These are phyloP conservation scores for Fraxinus excelsior DNA, from an alignment of 257 asterid genomes.

Conservation along the genomic window DNA sequence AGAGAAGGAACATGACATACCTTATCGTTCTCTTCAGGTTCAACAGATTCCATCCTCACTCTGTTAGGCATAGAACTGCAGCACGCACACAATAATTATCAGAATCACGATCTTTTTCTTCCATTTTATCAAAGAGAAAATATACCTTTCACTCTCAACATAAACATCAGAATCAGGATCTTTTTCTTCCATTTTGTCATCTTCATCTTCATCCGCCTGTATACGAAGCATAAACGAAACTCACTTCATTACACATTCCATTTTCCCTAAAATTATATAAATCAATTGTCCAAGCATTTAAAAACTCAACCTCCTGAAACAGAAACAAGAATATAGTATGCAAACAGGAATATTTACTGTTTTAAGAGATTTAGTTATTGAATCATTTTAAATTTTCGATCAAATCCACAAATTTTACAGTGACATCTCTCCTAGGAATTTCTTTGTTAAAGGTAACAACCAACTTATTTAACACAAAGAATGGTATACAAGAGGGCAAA, in stretches of 20 bases:
- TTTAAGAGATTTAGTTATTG: no score
- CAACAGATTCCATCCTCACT: conserved; percentile 17
- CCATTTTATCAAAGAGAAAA: background rate
- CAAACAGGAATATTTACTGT: no score
- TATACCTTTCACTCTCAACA: conserved; percentile 41
- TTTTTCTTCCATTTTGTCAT: conserved; percentile 43
- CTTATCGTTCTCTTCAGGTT: background rate
- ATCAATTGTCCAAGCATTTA: background rate
- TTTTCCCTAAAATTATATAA: background rate
- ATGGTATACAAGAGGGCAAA: no score
- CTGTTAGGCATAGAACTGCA: conserved; percentile 32
- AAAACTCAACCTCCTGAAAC: background rate
- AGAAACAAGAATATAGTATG: background rate
- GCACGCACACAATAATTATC: conserved; percentile 10
- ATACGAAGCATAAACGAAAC: background rate
- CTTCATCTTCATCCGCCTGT: conserved; percentile 47
- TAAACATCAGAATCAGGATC: conserved; percentile 39
- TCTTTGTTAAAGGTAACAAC: no score
- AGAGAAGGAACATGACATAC: background rate
- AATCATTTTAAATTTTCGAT: no score
- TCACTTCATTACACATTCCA: background rate
- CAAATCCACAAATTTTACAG: no score
- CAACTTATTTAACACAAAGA: no score
- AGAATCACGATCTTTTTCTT: background rate
- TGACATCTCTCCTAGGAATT: no score